These are phyloP conservation scores for Phytopythium litorale DNA, from an alignment of 352 stramenopile genomes.

Conservation along the genomic window DNA sequence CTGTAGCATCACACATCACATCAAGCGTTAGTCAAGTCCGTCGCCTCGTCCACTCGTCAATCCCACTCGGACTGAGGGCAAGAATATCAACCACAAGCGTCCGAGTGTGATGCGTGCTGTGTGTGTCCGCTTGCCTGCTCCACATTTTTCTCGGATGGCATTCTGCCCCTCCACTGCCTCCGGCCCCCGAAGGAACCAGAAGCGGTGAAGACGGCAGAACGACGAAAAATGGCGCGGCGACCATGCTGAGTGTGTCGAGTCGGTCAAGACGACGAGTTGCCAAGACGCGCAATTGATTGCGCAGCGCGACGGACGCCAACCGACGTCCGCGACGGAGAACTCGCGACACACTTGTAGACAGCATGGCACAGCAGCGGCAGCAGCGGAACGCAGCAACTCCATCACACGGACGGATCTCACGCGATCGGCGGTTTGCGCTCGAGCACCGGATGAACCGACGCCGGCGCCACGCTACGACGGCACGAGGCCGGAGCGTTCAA, in stretches of 20 bases:
- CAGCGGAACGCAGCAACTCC: slow-evolving; percentile 7
- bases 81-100: slow-evolving; percentile 11
- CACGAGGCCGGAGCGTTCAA: background rate
- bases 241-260: slow-evolving; percentile 7
- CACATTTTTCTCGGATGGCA: slow-evolving; percentile 7
- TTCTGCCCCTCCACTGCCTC: background rate
- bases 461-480: slow-evolving; percentile 2
- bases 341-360: slow-evolving; percentile 3
- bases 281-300: background rate
- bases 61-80: slow-evolving; percentile 8
- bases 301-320: background rate
- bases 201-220: background rate
- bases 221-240: slow-evolving; percentile 10
- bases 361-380: slow-evolving; percentile 4
- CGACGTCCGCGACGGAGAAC: background rate
- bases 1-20: slow-evolving; percentile 35
- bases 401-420: background rate
- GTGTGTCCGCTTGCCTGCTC: slow-evolving; percentile 7
- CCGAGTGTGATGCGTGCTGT: slow-evolving; percentile 7
- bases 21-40: slow-evolving; percentile 22
- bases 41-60: slow-evolving; percentile 3
- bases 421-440: background rate
- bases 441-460: background rate
- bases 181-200: background rate
- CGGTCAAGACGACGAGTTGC: background rate